phyloP scores from a whole-genome alignment of 305 asterid genomes.

The Salvia sclarea region DNA sequence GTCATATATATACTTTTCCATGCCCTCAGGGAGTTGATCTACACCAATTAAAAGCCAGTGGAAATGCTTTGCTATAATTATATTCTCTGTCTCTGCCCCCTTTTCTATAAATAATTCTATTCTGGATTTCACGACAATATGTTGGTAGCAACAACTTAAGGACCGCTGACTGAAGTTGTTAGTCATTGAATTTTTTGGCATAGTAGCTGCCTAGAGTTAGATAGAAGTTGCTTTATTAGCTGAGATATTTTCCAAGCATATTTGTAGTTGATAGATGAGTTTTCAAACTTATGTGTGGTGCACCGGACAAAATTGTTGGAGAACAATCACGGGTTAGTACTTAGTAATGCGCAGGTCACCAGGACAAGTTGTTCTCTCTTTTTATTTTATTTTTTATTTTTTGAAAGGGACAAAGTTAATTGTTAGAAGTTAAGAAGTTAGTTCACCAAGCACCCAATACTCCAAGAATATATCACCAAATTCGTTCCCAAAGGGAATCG shows the following conservation, averaged over 20 bases:
- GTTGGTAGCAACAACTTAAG: neutral
- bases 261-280: neutral
- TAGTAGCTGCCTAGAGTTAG: neutral
- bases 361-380: neutral
- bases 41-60: neutral
- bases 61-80: neutral
- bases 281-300: neutral
- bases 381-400: no score
- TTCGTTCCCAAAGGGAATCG: no score
- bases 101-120: no score
- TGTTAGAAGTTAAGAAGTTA: no score
- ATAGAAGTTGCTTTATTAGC: slow-evolving; percentile 5
- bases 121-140: neutral
- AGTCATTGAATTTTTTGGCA: neutral
- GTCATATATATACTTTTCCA: neutral
- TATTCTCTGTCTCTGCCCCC: neutral
- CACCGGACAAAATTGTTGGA: neutral
- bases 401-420: no score
- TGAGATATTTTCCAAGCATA: neutral
- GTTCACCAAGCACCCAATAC: no score
- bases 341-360: neutral
- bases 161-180: neutral
- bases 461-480: no score
- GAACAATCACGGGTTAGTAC: neutral
- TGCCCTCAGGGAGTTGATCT: neutral